Conservation (phyloP, 2,329 filamentous ascomycete species). For the Trichothecium sympodiale region DNA sequence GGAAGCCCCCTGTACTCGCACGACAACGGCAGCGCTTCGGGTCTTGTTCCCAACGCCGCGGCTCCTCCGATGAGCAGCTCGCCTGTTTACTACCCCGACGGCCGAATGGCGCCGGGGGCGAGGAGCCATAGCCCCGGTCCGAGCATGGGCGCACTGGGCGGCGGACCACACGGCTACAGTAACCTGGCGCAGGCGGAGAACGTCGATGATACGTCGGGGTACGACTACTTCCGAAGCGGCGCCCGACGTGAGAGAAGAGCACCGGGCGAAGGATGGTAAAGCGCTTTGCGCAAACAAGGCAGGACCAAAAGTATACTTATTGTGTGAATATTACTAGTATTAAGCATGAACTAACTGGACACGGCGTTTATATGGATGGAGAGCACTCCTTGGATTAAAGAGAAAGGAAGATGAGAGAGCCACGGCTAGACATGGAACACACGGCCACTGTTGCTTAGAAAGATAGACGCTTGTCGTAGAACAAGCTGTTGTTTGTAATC, state of each 20-base stretch:
- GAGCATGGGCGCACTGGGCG: constrained; percentile 40
- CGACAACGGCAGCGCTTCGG: constrained; percentile 40
- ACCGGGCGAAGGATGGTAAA: constrained; percentile 30
- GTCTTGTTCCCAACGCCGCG: constrained; percentile 42
- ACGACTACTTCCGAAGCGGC: constrained; percentile 45
- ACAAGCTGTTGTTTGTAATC: no score
- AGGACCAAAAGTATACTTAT: no score
- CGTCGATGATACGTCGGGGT: constrained; percentile 31
- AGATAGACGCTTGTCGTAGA: no score
- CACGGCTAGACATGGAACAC: no score
- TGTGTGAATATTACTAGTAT: no score
- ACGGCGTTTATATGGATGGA: no score
- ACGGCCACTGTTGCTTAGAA: no score
- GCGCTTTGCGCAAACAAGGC: not conserved
- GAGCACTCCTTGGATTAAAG: no score
- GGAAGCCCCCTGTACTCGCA: constrained; percentile 37
- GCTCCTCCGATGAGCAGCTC: constrained; percentile 33
- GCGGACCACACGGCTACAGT: constrained; percentile 49
- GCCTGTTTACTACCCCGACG: constrained; percentile 9
- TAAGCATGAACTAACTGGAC: no score
- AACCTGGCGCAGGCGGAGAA: constrained; percentile 44
- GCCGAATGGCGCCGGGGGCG: constrained; percentile 7
- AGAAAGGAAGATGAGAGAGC: no score
- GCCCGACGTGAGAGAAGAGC: constrained; percentile 12
- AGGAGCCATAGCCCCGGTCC: constrained; percentile 22